Percentiles rank a stretch among this genome's conserved stretches.
Evolutionary conservation across 176 grass and related monocot species (phyloP).

Genomic region (Hyparrhenia diplandra): DNA sequence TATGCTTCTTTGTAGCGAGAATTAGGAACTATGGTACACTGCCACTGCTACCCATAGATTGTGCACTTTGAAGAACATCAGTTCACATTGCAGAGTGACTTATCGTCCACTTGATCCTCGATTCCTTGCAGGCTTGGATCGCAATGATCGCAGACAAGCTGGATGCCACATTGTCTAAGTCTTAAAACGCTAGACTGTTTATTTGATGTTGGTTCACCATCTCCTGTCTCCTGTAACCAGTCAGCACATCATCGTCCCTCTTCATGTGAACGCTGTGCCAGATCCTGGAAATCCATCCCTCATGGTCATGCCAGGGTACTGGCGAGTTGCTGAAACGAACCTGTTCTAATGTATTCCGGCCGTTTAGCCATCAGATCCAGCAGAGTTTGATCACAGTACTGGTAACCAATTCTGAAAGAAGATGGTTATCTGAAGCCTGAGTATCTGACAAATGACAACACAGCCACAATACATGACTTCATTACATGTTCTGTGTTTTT

Average conservation of each 20-base stretch:
- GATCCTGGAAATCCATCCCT: background rate
- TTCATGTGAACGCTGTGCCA: background rate
- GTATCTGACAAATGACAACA: background rate
- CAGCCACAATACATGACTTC: background rate
- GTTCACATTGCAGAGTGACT: background rate
- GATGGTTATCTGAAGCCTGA: background rate
- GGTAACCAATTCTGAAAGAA: too few species aligned
- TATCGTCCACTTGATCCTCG: slow-evolving; percentile 5
- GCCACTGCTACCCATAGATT: too few species aligned
- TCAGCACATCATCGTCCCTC: background rate
- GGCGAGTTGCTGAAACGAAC: background rate
- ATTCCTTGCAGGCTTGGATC: slow-evolving; percentile 79
- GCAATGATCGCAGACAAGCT: slow-evolving; percentile 77
- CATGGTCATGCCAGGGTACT: background rate
- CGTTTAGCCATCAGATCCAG: too few species aligned
- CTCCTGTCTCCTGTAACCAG: background rate
- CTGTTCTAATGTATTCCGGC: background rate
- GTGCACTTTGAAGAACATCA: background rate
- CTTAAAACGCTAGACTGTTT: background rate
- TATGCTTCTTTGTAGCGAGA: too few species aligned
- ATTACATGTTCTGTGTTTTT: background rate
- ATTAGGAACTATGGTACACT: too few species aligned
- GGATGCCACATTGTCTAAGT: slow-evolving; percentile 70
- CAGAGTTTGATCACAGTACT: too few species aligned
- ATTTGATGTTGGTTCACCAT: background rate